Base-by-base conservation (phyloP, 75 land plant species). In the Azolla pinnata region DNA sequence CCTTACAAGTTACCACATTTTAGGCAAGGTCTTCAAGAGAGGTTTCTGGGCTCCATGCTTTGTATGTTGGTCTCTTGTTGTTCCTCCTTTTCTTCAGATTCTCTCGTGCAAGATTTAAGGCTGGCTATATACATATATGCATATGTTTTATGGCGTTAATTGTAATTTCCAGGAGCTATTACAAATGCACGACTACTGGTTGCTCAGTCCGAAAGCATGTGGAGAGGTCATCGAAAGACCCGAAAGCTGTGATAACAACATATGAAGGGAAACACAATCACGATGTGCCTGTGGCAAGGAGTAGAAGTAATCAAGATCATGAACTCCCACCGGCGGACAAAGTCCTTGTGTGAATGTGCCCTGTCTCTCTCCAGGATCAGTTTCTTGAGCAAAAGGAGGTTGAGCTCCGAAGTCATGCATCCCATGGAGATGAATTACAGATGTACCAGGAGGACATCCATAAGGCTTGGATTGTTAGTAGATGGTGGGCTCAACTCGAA, bases 261-360 rank as follows among this genome's bases (percentile, higher is more conserved):
- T 66, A 66, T 47, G 68, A 66, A 42, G 68, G 68, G 19, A 66
- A 42, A 0, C 68, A 66, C 45, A 66, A 44, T 4, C 68, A 66
- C 44, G 75, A 72, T 31, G 75, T 72, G 10, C 75, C 75, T 56
- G 54, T 56, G 0, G 72, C 70, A 23, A 69, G 69, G 26, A 69
- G 33, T n/a, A 55, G 66, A 7, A 51, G 67, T n/a, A 53, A 53
- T 56, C 49, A 46, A 2, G 21, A 46, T 46, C 23, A 46, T 14
- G 21, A 18, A 23, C n/a, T 18, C 21, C 23, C 49, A 46, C n/a
- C 49, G n/a, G n/a, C 49, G n/a, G n/a, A n/a, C n/a, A n/a, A 4
- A 14, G 10, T 46, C 17, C 49, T 2, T 23, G 49, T 14, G 49
- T 23, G n/a, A 23, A 3, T 46, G 14, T 4, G 17, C 49, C 49